Evolutionary conservation across 75 land plant species (phyloP).

Genomic region (Larix kaempferi): DNA sequence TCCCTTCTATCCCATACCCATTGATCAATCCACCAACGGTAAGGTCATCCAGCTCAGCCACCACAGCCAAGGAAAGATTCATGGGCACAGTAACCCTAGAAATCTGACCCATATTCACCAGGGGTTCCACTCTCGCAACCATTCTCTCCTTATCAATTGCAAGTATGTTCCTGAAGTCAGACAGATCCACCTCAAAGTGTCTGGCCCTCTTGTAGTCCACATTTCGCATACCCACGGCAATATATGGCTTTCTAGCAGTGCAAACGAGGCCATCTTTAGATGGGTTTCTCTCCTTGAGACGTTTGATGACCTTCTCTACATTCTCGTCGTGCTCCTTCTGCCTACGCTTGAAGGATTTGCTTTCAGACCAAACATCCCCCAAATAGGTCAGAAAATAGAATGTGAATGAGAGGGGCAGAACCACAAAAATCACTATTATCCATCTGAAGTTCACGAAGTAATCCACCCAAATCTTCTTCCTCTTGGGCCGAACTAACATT

Average conservation of each 20-base stretch:
- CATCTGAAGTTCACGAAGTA: constrained; percentile 84
- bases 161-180: constrained; percentile 78
- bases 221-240: constrained; percentile 98
- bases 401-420: constrained; percentile 77
- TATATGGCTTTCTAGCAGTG: constrained; percentile 92
- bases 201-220: constrained; percentile 97
- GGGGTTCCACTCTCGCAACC: constrained; percentile 86
- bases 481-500: constrained; percentile 55
- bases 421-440: constrained; percentile 92
- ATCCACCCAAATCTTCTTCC: constrained; percentile 80
- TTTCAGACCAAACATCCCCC: constrained; percentile 71
- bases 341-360: constrained; percentile 79
- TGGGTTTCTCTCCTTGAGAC: constrained; percentile 77
- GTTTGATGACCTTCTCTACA: constrained; percentile 76
- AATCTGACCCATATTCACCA: constrained; percentile 96
- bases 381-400: constrained; percentile 62
- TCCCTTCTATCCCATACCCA: constrained; percentile 95
- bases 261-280: constrained; percentile 93
- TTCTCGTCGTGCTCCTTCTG: constrained; percentile 94
- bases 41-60: constrained; percentile 91
- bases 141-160: constrained; percentile 73
- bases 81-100: constrained; percentile 77
- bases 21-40: constrained; percentile 95
- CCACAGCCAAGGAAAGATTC: constrained; percentile 92
- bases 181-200: constrained; percentile 96